Conservation (phyloP, 345 rosid species). For the Adansonia digitata region DNA sequence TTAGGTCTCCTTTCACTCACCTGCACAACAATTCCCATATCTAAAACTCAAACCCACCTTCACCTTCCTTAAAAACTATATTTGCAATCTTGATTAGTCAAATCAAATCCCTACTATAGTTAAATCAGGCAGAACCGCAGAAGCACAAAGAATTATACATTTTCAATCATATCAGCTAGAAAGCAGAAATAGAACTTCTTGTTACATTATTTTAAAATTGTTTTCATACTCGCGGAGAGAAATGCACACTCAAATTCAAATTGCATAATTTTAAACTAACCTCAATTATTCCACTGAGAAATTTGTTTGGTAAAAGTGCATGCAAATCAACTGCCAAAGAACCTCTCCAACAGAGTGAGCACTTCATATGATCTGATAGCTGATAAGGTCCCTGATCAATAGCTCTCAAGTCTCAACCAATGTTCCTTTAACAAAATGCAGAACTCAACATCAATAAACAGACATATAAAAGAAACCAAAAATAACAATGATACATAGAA, state of each 20-base stretch:
- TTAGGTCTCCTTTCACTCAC: constrained; percentile 20
- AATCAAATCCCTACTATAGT: neutral
- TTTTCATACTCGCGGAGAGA: neutral
- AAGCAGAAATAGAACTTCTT: neutral
- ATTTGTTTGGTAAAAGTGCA: constrained; percentile 12
- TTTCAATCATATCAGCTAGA: neutral
- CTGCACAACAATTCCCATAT: constrained; percentile 14
- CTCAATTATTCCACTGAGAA: constrained; percentile 20
- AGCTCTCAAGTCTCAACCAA: constrained; percentile 13
- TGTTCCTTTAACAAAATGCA: constrained; percentile 14
- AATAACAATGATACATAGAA: neutral
- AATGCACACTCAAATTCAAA: neutral
- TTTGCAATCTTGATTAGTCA: neutral
- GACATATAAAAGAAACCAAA: neutral
- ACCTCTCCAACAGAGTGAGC: constrained; percentile 21
- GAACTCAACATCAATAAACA: neutral
- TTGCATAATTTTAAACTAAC: constrained; percentile 8
- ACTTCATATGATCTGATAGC: constrained; percentile 29
- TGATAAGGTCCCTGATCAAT: neutral
- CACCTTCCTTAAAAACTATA: neutral
- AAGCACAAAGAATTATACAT: neutral
- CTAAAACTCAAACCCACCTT: neutral
- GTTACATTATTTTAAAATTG: neutral
- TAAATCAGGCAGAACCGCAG: neutral
- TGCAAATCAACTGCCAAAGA: constrained; percentile 21